phyloP scores from a whole-genome alignment of 306 rosid species.

The Cucurbita moschata region DNA sequence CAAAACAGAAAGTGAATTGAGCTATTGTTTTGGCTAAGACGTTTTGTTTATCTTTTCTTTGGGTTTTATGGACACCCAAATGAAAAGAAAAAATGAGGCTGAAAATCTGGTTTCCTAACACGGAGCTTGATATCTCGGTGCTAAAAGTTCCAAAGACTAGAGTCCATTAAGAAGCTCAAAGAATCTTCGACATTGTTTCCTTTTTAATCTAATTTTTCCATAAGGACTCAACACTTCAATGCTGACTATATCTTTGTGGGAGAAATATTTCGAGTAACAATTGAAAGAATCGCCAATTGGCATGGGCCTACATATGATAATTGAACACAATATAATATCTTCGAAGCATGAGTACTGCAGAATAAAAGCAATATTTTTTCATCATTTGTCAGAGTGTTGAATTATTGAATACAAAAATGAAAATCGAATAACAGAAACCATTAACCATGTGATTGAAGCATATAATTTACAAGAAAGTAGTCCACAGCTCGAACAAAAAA shows the following conservation, averaged over 20 bases:
- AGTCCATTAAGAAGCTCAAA: background rate
- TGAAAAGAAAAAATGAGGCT: background rate
- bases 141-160: background rate
- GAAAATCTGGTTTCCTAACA: background rate
- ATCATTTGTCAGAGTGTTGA: background rate
- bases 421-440: background rate
- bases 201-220: background rate
- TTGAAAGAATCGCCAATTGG: background rate
- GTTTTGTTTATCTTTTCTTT: background rate
- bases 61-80: background rate
- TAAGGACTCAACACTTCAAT: background rate
- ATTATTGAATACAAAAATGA: background rate
- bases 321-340: background rate
- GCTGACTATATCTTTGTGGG: background rate
- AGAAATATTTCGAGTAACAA: background rate
- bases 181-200: background rate
- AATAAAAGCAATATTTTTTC: background rate
- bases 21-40: background rate
- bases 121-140: background rate
- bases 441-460: background rate
- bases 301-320: background rate
- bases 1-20: background rate
- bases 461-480: background rate
- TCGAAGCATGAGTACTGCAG: too few species aligned
- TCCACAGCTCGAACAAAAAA: background rate